phyloP scores from a whole-genome alignment of 1,139 yeast genomes.

The Taphrina populina region DNA sequence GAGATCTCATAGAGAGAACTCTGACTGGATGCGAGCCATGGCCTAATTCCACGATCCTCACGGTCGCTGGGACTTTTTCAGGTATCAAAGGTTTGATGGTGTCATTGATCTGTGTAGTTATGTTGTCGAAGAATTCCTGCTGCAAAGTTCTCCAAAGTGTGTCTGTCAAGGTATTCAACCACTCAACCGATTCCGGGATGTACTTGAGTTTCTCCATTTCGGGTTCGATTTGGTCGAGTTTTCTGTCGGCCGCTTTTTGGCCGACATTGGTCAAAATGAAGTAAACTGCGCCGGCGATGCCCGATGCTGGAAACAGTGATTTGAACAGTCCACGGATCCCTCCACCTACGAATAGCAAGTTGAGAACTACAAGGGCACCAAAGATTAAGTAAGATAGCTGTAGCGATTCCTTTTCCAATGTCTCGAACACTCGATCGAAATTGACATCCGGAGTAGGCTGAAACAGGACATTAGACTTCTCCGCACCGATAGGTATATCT shows the following conservation, averaged over 20 bases:
- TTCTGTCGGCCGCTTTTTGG: conserved; percentile 20
- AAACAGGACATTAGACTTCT: conserved; percentile 30
- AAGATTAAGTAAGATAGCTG: conserved; percentile 15
- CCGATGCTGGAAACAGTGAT: conserved; percentile 30
- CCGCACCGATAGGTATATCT: conserved; percentile 30
- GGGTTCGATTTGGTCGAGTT: conserved; percentile 24
- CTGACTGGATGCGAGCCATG: conserved; percentile 28
- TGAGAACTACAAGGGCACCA: conserved; percentile 22
- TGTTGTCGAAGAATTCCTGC: conserved; percentile 21
- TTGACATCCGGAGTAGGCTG: conserved; percentile 32
- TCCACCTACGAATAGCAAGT: conserved; percentile 30
- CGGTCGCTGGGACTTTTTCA: conserved; percentile 17
- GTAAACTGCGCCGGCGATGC: conserved; percentile 29
- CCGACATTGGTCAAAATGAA: conserved; percentile 18
- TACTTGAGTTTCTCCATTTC: conserved; percentile 19
- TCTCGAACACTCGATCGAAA: conserved; percentile 28
- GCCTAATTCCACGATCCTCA: conserved; percentile 23
- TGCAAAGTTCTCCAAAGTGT: conserved; percentile 29
- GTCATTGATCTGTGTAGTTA: conserved; percentile 26
- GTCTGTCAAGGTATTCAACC: conserved; percentile 30
- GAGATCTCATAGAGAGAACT: conserved; percentile 31
- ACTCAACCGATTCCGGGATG: conserved; percentile 32
- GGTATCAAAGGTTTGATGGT: conserved; percentile 28
- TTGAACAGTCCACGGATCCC: conserved; percentile 27
- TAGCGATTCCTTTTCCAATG: conserved; percentile 20